Evolutionary conservation across 2,329 filamentous ascomycete species (phyloP), one percentile per base, ranked within the genome.

Genomic region (Anthostomella pinea): DNA sequence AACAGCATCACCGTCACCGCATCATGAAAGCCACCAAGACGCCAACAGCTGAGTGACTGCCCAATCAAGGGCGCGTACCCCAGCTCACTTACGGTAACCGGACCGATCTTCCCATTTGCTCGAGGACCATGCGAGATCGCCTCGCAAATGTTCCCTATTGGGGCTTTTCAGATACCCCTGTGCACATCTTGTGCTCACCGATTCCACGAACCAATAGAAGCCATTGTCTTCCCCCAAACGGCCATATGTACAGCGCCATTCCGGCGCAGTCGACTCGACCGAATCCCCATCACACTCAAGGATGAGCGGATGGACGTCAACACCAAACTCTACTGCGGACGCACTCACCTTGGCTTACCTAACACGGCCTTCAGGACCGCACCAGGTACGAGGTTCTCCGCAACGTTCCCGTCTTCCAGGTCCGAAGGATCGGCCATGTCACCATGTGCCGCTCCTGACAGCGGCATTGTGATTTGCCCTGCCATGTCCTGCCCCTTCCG

Each of bases 31-130:
- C n/a, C n/a, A n/a, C 11, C 21, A 7, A 23, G 8, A 23, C 21
- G 8, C 21, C 21, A 11, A 11, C 21, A 23, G 11, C 21, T 11
- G 8, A 11, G 8, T 11, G 21, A 23, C 21, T 23, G 21, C 21
- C 21, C 7, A n/a, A 15, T 15, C 28, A 19, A 16, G n/a, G n/a
- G n/a, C n/a, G n/a, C n/a, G n/a, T n/a, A n/a, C n/a, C n/a, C n/a
- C n/a, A n/a, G n/a, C n/a, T 39, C 29, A 21, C 17, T 31, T 39
- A 42, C 48, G 53, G 46, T 49, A 39, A 31, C 39, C 53, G 53
- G 53, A 44, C 53, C 53, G 53, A 54, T 41, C 29, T 48, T 56
- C 53, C 53, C 39, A 49, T 39, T 50, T 37, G 41, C 34, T 43
- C 30, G 36, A 43, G n/a, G n/a, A n/a, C n/a, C n/a, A n/a, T n/a